Evolutionary conservation across 208 protist species (phyloP).

Genomic region (Acanthamoeba lenticulata): DNA sequence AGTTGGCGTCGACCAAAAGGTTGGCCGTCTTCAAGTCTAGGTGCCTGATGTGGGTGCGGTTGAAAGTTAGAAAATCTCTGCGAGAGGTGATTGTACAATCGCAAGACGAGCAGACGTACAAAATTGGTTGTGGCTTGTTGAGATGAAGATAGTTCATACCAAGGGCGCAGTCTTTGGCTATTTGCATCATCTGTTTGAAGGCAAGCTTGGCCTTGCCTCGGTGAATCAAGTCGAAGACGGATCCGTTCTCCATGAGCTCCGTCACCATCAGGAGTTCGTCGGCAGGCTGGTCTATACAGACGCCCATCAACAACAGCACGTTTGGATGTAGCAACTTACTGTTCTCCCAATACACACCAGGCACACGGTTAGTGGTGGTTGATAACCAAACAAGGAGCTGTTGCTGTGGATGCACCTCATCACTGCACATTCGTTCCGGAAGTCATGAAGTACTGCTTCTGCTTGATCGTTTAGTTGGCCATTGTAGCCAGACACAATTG

Average conservation of each 20-base stretch:
- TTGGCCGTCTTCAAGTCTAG: slow-evolving; percentile 71
- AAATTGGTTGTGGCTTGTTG: slow-evolving; percentile 18
- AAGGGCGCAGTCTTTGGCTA: slow-evolving; percentile 59
- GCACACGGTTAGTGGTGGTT: background rate
- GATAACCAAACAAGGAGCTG: background rate
- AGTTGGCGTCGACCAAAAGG: slow-evolving; percentile 49
- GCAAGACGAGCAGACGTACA: background rate
- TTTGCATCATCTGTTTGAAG: background rate
- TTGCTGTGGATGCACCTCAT: background rate
- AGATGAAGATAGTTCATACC: slow-evolving; percentile 70
- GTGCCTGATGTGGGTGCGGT: background rate
- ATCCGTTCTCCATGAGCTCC: slow-evolving; percentile 54
- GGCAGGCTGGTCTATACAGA: background rate
- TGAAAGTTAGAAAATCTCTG: background rate
- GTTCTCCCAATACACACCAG: background rate
- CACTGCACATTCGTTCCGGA: slow-evolving; percentile 51
- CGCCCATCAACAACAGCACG: slow-evolving; percentile 51
- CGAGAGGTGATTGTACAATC: background rate
- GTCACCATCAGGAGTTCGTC: slow-evolving; percentile 17
- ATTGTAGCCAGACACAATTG: background rate
- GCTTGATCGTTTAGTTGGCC: background rate
- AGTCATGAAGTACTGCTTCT: background rate
- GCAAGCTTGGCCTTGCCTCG: background rate
- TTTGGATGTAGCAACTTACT: slow-evolving; percentile 43
- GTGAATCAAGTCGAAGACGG: slow-evolving; percentile 49